A percentile compares a stretch with the other conserved stretches of the same genome.
These are phyloP conservation scores for Tuctoria greenei DNA, from an alignment of 176 grass and related monocot genomes.

Conservation along the genomic window DNA sequence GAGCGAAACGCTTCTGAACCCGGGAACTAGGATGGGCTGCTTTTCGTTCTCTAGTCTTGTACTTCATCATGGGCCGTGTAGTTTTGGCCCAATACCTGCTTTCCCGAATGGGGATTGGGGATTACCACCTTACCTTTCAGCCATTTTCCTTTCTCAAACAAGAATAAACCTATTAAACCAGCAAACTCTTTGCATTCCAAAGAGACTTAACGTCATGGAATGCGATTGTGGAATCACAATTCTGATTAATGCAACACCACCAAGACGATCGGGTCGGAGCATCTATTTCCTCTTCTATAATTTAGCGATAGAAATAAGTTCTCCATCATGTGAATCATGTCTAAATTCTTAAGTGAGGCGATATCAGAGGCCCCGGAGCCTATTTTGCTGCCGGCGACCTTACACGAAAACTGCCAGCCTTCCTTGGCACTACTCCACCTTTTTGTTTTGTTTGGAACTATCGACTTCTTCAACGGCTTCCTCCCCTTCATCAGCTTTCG, in stretches of 20 bases:
- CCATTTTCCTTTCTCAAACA: too few species aligned
- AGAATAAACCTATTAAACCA: too few species aligned
- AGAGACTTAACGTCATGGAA: too few species aligned
- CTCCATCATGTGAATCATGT: background rate
- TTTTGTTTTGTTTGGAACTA: slow-evolving; percentile 28
- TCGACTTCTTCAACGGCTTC: slow-evolving; percentile 24
- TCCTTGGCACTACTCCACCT: slow-evolving; percentile 28
- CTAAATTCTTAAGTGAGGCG: slow-evolving; percentile 8
- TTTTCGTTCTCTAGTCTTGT: too few species aligned
- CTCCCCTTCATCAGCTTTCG: slow-evolving; percentile 45
- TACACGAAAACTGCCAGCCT: slow-evolving; percentile 9
- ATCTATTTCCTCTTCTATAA: slow-evolving; percentile 11
- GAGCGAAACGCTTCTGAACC: background rate
- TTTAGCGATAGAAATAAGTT: slow-evolving; percentile 20
- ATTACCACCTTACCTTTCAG: too few species aligned
- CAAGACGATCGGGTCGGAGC: background rate
- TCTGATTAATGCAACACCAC: background rate
- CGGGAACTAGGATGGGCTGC: too few species aligned
- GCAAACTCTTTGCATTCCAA: too few species aligned
- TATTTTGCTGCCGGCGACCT: slow-evolving; percentile 9
- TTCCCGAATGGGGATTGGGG: too few species aligned
- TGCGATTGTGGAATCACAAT: background rate
- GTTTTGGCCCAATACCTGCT: background rate
- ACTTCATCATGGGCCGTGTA: background rate
- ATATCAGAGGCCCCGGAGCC: too few species aligned